Percentiles rank a stretch among this genome's conserved stretches.
These are phyloP conservation scores for Aspergillus aculeatinus DNA, from an alignment of 2,329 filamentous ascomycete species.

Conservation along the genomic window DNA sequence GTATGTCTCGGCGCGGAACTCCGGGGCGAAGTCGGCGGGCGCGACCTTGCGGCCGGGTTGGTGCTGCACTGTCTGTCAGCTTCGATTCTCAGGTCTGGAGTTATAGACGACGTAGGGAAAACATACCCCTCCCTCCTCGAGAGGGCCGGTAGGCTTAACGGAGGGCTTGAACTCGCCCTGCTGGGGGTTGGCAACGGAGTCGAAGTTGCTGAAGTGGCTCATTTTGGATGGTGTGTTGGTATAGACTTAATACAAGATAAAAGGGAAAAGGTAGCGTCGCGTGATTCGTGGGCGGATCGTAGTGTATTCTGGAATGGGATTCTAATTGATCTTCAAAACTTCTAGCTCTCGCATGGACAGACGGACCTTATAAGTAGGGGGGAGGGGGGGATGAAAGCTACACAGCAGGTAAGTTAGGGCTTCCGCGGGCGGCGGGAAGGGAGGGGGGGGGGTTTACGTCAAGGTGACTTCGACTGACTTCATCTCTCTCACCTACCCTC, in stretches of 20 bases:
- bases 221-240: not conserved
- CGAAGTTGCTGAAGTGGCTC: not conserved
- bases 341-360: not conserved
- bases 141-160: not conserved
- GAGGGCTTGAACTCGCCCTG: slow-evolving; percentile 6
- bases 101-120: no score
- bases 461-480: not conserved
- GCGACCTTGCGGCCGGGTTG: slow-evolving; percentile 61
- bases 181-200: slow-evolving; percentile 2
- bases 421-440: not conserved
- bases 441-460: not conserved
- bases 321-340: no score
- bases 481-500: not conserved
- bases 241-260: not conserved
- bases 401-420: not conserved
- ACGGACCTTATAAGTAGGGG: not conserved
- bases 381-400: no score
- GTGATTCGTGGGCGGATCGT: not conserved
- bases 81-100: no score
- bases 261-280: not conserved
- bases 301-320: not conserved
- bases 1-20: slow-evolving; percentile 63
- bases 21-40: slow-evolving; percentile 55
- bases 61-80: slow-evolving; percentile 51
- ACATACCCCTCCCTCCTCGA: slow-evolving; percentile 9